phyloP scores from a whole-genome alignment of 345 rosid genomes.

The Cochlearia excelsa region DNA sequence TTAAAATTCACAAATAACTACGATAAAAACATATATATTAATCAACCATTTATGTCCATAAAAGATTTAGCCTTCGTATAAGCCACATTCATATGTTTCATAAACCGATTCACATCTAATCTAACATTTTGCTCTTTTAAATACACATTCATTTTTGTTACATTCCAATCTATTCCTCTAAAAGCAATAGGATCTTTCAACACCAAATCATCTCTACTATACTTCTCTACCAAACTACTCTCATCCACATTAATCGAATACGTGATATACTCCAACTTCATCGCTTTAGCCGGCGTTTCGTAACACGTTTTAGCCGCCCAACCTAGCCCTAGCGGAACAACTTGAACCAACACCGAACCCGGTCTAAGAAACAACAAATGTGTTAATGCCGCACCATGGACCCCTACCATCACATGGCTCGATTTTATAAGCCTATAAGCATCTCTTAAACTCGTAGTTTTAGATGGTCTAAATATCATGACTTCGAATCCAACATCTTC shows the following conservation, averaged over 20 bases:
- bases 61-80: constrained; percentile 42
- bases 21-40: too few relatives aligned
- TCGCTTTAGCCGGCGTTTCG: constrained; percentile 40
- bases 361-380: constrained; percentile 54
- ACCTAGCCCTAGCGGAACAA: constrained; percentile 48
- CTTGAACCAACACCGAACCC: constrained; percentile 47
- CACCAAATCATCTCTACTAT: constrained; percentile 38
- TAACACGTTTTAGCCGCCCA: constrained; percentile 46
- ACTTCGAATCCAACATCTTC: constrained; percentile 54
- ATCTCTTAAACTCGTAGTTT: constrained; percentile 27
- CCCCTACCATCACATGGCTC: constrained; percentile 54
- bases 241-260: constrained; percentile 41
- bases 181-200: constrained; percentile 43
- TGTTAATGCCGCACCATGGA: constrained; percentile 62
- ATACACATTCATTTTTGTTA: constrained; percentile 47
- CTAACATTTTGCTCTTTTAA: constrained; percentile 57
- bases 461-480: constrained; percentile 32
- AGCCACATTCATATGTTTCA: constrained; percentile 39
- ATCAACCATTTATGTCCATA: constrained; percentile 36
- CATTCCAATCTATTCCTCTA: constrained; percentile 41
- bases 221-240: constrained; percentile 52
- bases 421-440: constrained; percentile 46
- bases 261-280: constrained; percentile 47
- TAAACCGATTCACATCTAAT: constrained; percentile 45
- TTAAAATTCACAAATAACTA: too few relatives aligned